Percentiles rank a stretch among this genome's conserved stretches.
phyloP scores from a whole-genome alignment of 169 alveolate species.

The Theileria luwenshuni region DNA sequence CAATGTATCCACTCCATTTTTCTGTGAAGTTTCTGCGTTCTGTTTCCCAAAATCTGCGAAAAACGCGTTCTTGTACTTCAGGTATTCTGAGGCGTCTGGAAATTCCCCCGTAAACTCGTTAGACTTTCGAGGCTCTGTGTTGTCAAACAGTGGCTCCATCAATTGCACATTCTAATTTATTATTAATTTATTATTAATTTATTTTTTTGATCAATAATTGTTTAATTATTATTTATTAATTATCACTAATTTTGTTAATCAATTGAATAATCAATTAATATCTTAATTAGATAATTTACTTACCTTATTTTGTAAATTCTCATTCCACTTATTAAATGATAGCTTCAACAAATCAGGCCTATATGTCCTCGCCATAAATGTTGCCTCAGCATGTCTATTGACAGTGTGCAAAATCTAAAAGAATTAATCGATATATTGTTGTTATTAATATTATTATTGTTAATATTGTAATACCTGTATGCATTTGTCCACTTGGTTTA shows the following conservation, averaged over 20 bases:
- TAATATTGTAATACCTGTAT: constrained; percentile 43
- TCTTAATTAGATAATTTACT: not conserved
- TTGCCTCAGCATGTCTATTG: constrained; percentile 72
- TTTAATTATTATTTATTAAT: too few relatives aligned
- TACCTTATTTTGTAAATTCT: constrained; percentile 20
- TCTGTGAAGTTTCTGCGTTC: not conserved
- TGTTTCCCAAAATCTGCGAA: constrained; percentile 32
- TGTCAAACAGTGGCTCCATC: constrained; percentile 30
- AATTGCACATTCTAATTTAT: constrained; percentile 8
- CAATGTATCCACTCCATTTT: not conserved
- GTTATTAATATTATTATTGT: not conserved
- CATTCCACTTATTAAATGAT: constrained; percentile 66
- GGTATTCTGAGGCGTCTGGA: constrained; percentile 53
- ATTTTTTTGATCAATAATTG: too few relatives aligned
- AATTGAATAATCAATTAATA: too few relatives aligned
- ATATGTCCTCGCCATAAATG: constrained; percentile 71
- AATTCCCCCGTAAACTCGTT: constrained; percentile 36
- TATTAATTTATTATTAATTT: too few relatives aligned
- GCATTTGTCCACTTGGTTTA: constrained; percentile 72
- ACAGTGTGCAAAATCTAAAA: constrained; percentile 39
- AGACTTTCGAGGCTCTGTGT: constrained; percentile 15
- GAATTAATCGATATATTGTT: not conserved
- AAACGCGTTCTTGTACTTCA: constrained; percentile 44
- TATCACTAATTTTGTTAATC: too few relatives aligned
- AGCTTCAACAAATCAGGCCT: constrained; percentile 68